Conservation (phyloP, 306 rosid species). For the Senna siamea region DNA sequence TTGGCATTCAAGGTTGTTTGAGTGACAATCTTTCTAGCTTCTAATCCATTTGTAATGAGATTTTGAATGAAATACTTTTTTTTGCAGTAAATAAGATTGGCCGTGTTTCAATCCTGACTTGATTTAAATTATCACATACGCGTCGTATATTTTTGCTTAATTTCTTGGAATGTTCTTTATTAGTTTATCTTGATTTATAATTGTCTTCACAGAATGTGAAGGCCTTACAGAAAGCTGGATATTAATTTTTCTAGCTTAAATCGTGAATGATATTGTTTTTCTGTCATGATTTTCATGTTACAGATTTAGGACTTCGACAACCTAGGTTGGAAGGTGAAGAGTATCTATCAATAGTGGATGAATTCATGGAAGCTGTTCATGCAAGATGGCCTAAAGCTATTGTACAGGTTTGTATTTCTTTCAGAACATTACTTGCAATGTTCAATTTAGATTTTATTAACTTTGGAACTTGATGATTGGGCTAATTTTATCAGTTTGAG, state of each 20-base stretch:
- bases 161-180: slow-evolving; percentile 11
- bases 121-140: not conserved
- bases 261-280: slow-evolving; percentile 42
- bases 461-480: slow-evolving; percentile 44
- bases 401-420: slow-evolving; percentile 68
- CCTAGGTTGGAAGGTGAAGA: slow-evolving; percentile 99
- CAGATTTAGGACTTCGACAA: slow-evolving; percentile 97
- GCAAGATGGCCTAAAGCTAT: slow-evolving; percentile 99
- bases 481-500: slow-evolving; percentile 72
- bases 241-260: slow-evolving; percentile 28
- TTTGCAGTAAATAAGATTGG: not conserved
- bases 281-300: slow-evolving; percentile 55
- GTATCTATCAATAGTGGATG: slow-evolving; percentile 89
- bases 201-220: slow-evolving; percentile 23
- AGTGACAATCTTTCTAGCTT: slow-evolving; percentile 16
- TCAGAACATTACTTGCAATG: slow-evolving; percentile 31
- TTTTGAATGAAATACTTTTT: not conserved
- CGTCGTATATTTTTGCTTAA: not conserved
- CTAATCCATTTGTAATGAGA: slow-evolving; percentile 5
- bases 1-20: slow-evolving; percentile 29
- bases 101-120: slow-evolving; percentile 13
- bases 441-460: slow-evolving; percentile 33
- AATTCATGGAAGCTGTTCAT: slow-evolving; percentile 94
- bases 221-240: slow-evolving; percentile 11
- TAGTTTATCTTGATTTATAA: slow-evolving; percentile 28